phyloP scores from a whole-genome alignment of 2,329 filamentous ascomycete species.

The Triangularia setosa region DNA sequence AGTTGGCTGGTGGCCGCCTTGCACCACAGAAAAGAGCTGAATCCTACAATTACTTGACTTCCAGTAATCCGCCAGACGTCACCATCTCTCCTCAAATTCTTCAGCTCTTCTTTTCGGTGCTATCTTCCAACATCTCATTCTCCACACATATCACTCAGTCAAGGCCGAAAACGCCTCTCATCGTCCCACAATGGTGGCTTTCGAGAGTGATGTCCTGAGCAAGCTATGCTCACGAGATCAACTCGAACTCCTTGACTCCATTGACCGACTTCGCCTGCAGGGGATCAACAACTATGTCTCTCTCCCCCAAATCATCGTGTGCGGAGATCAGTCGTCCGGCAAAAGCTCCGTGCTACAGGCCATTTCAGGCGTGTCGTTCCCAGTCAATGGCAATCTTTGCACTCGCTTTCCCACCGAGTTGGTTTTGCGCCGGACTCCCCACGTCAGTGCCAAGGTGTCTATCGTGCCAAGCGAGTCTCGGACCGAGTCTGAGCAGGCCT shows the following conservation, averaged over 20 bases:
- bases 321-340: slow-evolving; percentile 16
- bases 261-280: slow-evolving; percentile 36
- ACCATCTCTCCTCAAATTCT: too few relatives aligned
- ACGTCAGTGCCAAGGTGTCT: slow-evolving; percentile 18
- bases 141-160: too few relatives aligned
- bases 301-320: slow-evolving; percentile 37
- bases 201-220: slow-evolving; percentile 5
- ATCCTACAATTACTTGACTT: too few relatives aligned
- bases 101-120: too few relatives aligned
- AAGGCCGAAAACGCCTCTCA: too few relatives aligned
- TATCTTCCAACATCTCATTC: too few relatives aligned
- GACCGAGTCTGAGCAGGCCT: slow-evolving; percentile 11
- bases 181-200: slow-evolving; percentile 4
- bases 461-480: slow-evolving; percentile 22
- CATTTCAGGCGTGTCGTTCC: slow-evolving; percentile 23
- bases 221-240: slow-evolving; percentile 25
- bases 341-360: slow-evolving; percentile 23
- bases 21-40: too few relatives aligned
- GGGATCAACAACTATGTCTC: slow-evolving; percentile 37
- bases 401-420: slow-evolving; percentile 25
- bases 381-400: slow-evolving; percentile 21
- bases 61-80: too few relatives aligned
- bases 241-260: slow-evolving; percentile 32
- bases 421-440: slow-evolving; percentile 18
- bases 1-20: too few relatives aligned